Evolutionary conservation across 2,329 filamentous ascomycete genomes (phyloP), one percentile per base, ranked within the genome.

Genomic region (Chaetomium strumarium): DNA sequence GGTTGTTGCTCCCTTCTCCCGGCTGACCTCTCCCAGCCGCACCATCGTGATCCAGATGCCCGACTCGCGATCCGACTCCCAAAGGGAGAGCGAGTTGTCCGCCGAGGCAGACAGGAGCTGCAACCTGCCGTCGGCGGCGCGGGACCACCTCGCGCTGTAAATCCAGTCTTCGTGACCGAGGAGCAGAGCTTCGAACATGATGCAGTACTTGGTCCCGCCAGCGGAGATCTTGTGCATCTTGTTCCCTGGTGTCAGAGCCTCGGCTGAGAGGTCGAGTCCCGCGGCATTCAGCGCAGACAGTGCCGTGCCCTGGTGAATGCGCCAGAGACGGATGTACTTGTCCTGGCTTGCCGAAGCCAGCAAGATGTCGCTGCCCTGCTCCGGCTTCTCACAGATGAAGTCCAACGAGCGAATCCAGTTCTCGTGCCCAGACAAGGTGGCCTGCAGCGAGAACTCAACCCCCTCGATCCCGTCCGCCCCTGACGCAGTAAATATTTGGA

Each of bases 151-250:
- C 2, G 88, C 85, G 51, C 88, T 95, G 69, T 96, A 97, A 52
- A 99, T 92, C 93, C 93, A 99, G 64, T 99, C 93, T 66, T 99
- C 93, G 65, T 99, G 93, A 9, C 93, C 93, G 2, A 99, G 80
- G 6, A 99, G 78, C 2, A 99, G 75, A 1, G 93, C 93, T 68
- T 99, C 93, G 60, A 99, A 97, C 0, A 90, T 95, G 51, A 96
- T 77, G 7, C 86, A 88, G 68, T 88, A 92, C 59, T 85, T 84
- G 4, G 73, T 75, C 1, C 71, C 75, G 0, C 71, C 74, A 2
- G 80, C 76, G 39, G 80, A 78, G 53, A 99, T 82, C 50, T 81
- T 80, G 66, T 97, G 87, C 0, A 88, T 86, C 70, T 96, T 97
- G 69, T 96, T 97, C 2, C 86, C 85, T 0, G 80, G 78, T 31